phyloP scores from a whole-genome alignment of 73 alveolate species.

The Paramecium primaurelia region DNA sequence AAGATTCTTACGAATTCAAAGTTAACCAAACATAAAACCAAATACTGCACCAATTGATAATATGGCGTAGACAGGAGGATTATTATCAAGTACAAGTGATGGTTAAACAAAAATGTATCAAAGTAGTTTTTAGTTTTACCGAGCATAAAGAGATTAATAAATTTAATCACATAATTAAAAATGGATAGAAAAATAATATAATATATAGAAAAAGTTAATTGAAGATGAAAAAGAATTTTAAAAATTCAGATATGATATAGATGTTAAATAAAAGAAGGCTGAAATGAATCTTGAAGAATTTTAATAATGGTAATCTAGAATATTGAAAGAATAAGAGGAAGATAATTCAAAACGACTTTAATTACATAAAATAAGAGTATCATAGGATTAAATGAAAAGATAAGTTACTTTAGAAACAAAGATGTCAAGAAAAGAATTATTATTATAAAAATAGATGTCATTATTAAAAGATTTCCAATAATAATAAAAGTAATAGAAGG shows the following conservation, averaged over 20 bases:
- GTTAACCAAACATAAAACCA: neutral
- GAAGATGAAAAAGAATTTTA: neutral
- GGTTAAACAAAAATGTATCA: neutral
- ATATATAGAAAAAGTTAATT: neutral
- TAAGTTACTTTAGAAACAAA: neutral
- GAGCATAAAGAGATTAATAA: neutral
- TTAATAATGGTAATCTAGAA: neutral
- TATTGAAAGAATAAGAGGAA: neutral
- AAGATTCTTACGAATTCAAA: neutral
- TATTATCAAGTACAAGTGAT: neutral
- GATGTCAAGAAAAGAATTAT: neutral
- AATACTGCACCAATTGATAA: neutral
- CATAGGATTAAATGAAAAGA: neutral
- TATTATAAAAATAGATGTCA: neutral
- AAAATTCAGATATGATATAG: neutral
- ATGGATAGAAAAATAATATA: conserved; percentile 25
- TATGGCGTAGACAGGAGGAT: neutral
- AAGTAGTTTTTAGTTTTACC: conserved; percentile 24
- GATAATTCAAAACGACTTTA: neutral
- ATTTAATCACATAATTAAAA: neutral
- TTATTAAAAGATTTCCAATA: neutral
- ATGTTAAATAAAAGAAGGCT: neutral
- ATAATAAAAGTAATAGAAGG: neutral
- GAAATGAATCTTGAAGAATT: neutral
- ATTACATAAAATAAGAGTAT: neutral